Base-by-base conservation (phyloP, 208 protist species). In the Angomonas ambiguus region DNA sequence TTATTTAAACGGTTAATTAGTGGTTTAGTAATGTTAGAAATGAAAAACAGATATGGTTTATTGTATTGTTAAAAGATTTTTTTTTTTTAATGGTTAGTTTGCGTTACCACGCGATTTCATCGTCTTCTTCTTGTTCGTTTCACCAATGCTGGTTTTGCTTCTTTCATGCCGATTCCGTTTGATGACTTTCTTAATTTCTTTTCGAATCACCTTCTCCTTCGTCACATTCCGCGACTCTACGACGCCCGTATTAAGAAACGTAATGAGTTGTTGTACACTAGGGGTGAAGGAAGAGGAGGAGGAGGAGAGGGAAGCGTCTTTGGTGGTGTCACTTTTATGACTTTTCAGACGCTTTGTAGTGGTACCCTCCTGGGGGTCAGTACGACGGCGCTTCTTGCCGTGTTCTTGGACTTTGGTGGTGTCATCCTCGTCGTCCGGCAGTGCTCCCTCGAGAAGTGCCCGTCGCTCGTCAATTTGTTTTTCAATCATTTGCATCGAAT, bases 381-480 rank as follows among this genome's bases (percentile, higher is more conserved):
- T 41, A n/a, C 13, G 20, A 20, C 63, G 45, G 25, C 71, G 58
- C 51, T 8, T 51, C 33, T 51, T 34, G 1, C 5, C 24, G 33
- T 6, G 8, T 13, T 41, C 35, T 41, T n/a, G n/a, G n/a, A n/a
- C 24, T 1, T 28, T 58, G 59, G 34, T 20, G 18, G 10, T 13
- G 1, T 27, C 56, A 4, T 6, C 24, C 2, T 28, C 57, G 31
- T 22, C 65, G 25, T n/a, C 16, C 0, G 22, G 31, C 1, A 25
- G 30, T 30, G n/a, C 20, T 22, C 42, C 45, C 18, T 38, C 57
- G 31, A 76, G 75, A 35, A 82, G 75, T 27, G 62, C 45, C 22
- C 82, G 83, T 30, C 77, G 86, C 38, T 71, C 79, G 55, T 92
- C 89, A 48, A 95, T 66, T 55, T 95, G 89, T 68, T 88, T 76